Evolutionary conservation across 164 flowering plant species (phyloP).

Genomic region (Stephania cephalantha): DNA sequence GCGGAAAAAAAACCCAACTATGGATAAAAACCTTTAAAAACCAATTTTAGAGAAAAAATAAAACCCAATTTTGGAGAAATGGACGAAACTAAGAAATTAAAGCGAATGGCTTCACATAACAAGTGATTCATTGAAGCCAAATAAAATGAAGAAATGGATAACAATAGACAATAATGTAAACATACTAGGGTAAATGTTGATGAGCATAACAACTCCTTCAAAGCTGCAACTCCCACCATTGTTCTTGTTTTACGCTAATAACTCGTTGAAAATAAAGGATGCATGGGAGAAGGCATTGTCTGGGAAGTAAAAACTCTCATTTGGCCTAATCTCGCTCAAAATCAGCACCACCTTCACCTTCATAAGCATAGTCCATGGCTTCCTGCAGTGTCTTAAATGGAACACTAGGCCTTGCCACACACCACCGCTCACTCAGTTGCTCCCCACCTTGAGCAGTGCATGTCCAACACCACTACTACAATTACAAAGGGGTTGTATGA

Average conservation of each 20-base stretch:
- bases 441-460: slow-evolving; percentile 5
- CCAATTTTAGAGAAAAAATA: not conserved
- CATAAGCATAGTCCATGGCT: slow-evolving; percentile 91
- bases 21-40: too few relatives aligned
- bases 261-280: slow-evolving; percentile 89
- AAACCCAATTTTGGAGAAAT: not conserved
- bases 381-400: slow-evolving; percentile 65
- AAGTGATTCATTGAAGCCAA: too few relatives aligned
- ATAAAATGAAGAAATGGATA: too few relatives aligned
- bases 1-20: too few relatives aligned
- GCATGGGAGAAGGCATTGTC: slow-evolving; percentile 74
- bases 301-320: slow-evolving; percentile 68
- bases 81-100: not conserved
- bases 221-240: slow-evolving; percentile 80
- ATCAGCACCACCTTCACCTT: slow-evolving; percentile 77
- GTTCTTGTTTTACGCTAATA: slow-evolving; percentile 78
- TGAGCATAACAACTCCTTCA: slow-evolving; percentile 89
- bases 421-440: slow-evolving; percentile 48
- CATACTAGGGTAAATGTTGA: slow-evolving; percentile 84
- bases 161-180: not conserved
- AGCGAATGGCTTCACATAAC: not conserved
- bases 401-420: slow-evolving; percentile 90
- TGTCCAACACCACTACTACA: slow-evolving; percentile 19
- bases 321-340: slow-evolving; percentile 61
- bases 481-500: slow-evolving; percentile 43